Conservation (phyloP, 257 asterid genomes). For the Petrea volubilis region DNA sequence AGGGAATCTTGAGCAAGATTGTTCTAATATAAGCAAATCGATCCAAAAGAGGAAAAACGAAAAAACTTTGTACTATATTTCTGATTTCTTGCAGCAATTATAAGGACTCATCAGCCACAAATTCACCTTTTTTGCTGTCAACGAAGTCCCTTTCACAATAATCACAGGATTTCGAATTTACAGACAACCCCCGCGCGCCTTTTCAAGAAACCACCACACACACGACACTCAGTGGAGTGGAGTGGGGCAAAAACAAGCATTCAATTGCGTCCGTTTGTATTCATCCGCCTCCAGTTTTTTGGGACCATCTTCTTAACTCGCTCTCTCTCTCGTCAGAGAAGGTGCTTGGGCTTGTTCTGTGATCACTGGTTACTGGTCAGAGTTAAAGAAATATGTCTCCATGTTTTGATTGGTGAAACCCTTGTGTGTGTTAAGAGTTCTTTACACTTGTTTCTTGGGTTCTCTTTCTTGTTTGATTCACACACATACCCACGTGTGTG, state of each 20-base stretch:
- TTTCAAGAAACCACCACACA: conserved; percentile 13
- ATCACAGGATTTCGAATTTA: background rate
- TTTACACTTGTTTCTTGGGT: background rate
- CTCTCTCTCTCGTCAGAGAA: background rate
- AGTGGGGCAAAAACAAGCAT: background rate
- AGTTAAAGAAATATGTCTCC: background rate
- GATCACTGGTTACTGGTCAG: background rate
- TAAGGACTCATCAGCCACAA: background rate
- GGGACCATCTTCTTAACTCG: background rate
- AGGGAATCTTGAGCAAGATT: too few species aligned
- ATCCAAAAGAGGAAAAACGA: too few species aligned
- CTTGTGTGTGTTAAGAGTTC: background rate
- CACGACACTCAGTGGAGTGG: conserved; percentile 11
- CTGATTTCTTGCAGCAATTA: background rate
- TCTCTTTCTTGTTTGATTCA: background rate
- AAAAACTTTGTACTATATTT: too few species aligned
- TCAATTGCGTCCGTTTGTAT: conserved; percentile 7
- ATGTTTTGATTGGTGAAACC: background rate
- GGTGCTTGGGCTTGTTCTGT: background rate
- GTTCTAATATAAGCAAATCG: too few species aligned
- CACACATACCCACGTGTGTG: background rate
- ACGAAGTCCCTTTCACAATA: background rate
- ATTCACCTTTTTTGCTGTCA: background rate
- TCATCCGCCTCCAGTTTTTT: background rate
- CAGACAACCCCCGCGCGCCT: conserved; percentile 14